phyloP scores from a whole-genome alignment of 129 eudicot genomes.

The Ambrosia trifida region DNA sequence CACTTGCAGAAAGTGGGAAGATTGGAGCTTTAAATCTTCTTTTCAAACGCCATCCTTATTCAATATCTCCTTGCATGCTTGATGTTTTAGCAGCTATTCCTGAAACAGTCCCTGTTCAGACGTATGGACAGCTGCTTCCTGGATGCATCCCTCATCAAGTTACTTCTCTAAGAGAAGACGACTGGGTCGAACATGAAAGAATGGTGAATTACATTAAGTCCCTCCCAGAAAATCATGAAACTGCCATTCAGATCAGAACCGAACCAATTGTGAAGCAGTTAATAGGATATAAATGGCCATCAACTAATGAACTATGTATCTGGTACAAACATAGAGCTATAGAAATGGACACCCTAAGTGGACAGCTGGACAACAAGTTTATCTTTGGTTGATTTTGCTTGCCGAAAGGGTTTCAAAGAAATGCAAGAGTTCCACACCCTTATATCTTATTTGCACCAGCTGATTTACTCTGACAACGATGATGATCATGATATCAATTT shows the following conservation, averaged over 20 bases:
- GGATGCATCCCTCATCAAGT: constrained; percentile 63
- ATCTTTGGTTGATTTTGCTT: constrained; percentile 72
- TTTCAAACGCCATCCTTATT: constrained; percentile 87
- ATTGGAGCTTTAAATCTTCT: constrained; percentile 95
- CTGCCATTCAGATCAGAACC: constrained; percentile 53
- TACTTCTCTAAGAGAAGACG: constrained; percentile 67
- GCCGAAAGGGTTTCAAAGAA: constrained; percentile 65
- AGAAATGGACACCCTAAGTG: constrained; percentile 81
- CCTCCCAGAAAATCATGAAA: constrained; percentile 47
- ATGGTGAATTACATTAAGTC: constrained; percentile 48
- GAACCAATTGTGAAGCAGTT: constrained; percentile 64
- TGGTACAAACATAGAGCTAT: constrained; percentile 93
- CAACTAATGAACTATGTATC: constrained; percentile 51
- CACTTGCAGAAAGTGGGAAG: constrained; percentile 91
- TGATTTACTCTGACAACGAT: constrained; percentile 67
- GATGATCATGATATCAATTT: constrained; percentile 53
- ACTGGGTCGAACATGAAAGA: constrained; percentile 90
- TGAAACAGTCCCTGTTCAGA: constrained; percentile 86
- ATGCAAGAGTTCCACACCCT: constrained; percentile 65
- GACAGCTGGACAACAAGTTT: constrained; percentile 84
- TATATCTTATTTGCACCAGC: constrained; percentile 68
- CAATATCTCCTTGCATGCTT: constrained; percentile 71
- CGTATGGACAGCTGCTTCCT: constrained; percentile 90
- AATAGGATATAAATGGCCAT: constrained; percentile 69
- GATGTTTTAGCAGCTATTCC: constrained; percentile 91